Evolutionary conservation across 2,329 filamentous ascomycete genomes (phyloP).

Genomic region (Aspergillus nomiae): DNA sequence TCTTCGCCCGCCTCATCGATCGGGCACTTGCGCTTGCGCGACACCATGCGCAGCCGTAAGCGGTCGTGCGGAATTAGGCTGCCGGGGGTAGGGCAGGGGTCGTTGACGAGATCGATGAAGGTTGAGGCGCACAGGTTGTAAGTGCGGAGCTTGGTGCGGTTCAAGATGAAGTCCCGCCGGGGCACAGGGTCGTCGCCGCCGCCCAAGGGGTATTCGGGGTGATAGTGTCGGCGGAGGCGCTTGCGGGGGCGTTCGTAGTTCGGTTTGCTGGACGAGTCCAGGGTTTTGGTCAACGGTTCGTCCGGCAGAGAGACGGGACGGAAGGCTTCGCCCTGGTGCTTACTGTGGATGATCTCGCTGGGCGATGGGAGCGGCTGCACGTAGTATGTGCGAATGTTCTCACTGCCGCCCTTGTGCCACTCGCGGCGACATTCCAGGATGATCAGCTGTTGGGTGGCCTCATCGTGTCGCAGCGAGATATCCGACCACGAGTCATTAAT

Average conservation of each 20-base stretch:
- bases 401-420: slow-evolving; percentile 61
- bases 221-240: slow-evolving; percentile 41
- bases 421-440: slow-evolving; percentile 71
- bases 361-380: slow-evolving; percentile 44
- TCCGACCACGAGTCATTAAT: slow-evolving; percentile 75
- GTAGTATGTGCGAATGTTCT: slow-evolving; percentile 68
- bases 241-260: slow-evolving; percentile 40
- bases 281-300: slow-evolving; percentile 31
- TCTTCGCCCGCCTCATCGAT: slow-evolving; percentile 36
- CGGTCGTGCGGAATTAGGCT: slow-evolving; percentile 38
- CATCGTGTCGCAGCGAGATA: slow-evolving; percentile 63
- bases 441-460: slow-evolving; percentile 58
- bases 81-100: slow-evolving; percentile 30
- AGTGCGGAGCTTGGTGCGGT: slow-evolving; percentile 46
- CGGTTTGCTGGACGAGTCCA: slow-evolving; percentile 29
- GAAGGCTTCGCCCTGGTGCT: slow-evolving; percentile 13
- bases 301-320: slow-evolving; percentile 24
- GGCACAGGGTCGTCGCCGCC: slow-evolving; percentile 20
- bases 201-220: slow-evolving; percentile 40
- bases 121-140: slow-evolving; percentile 44
- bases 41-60: slow-evolving; percentile 44
- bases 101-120: slow-evolving; percentile 48
- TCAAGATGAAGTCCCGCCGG: slow-evolving; percentile 45
- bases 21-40: slow-evolving; percentile 44
- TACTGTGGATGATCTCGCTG: slow-evolving; percentile 24